Conservation (phyloP, 345 rosid genomes). For the Ricinus communis region DNA sequence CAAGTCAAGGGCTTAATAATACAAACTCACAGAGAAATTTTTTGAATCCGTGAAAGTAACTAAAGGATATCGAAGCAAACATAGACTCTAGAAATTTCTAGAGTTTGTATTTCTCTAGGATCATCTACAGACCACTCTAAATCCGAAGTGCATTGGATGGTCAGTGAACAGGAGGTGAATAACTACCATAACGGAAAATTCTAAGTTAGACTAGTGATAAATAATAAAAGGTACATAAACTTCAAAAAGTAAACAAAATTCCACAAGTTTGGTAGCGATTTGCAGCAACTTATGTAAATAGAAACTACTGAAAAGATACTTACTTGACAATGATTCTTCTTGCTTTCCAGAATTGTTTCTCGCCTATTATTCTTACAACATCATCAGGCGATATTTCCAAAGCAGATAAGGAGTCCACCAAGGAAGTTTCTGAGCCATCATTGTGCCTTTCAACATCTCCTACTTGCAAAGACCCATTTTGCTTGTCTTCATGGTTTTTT, state of each 20-base stretch:
- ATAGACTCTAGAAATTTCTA: no score
- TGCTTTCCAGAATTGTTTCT: constrained; percentile 67
- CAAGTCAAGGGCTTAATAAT: no score
- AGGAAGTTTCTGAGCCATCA: constrained; percentile 30
- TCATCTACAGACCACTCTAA: no score
- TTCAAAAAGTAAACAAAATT: not conserved
- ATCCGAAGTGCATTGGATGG: not conserved
- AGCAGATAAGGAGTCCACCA: constrained; percentile 40
- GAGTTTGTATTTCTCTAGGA: no score
- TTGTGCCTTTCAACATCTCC: constrained; percentile 16
- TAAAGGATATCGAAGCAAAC: no score
- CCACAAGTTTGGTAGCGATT: not conserved
- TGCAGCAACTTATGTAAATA: constrained; percentile 1
- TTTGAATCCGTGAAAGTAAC: no score
- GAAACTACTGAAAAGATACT: constrained; percentile 27
- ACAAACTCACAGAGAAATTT: no score
- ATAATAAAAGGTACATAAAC: not conserved
- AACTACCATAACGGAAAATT: not conserved
- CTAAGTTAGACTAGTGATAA: not conserved
- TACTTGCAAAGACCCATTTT: constrained; percentile 9
- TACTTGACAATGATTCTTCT: constrained; percentile 72
- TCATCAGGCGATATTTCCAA: constrained; percentile 53
- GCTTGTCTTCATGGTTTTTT: constrained; percentile 19
- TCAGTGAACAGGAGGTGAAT: no score
- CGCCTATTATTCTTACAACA: constrained; percentile 60